Evolutionary conservation across 305 asterid genomes (phyloP), one percentile per base, ranked within the genome.

Genomic region (Fraxinus sp.): DNA sequence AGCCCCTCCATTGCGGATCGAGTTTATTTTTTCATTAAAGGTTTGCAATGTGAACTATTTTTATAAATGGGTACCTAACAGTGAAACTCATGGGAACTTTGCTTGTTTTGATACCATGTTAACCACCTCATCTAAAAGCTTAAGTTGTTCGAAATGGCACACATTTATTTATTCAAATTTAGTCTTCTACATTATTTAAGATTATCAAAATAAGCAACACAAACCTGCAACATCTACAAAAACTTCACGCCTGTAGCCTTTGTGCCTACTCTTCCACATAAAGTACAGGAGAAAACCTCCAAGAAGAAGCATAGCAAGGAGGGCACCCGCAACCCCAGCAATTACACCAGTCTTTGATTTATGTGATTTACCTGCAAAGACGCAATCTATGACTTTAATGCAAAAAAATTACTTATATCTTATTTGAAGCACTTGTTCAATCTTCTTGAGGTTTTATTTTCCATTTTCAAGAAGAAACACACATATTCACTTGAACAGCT

Each of bases 181-280:
- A 66, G 74, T 24, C 74, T 66, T 26, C 35, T 22, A 9, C 16
- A 10, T 11, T 66, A 66, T 66, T 26, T 5, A 26, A 11, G 1
- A 64, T 26, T 32, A 32, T 30, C 37, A 43, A 3, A 7, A 68
- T 1, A 78, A 66, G 79, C 13, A 41, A 78, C 83, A 89, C 90
- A 77, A 82, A 96, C 99, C 99, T 93, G 94, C 89, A 89, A 96
- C 99, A 79, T 94, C 99, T 8, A 93, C 95, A 72, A 87, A 96
- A 82, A 92, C 89, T 87, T 96, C 99, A 35, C 88, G 91, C 79
- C 71, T 87, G 85, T 84, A 88, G 85, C 93, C 90, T 85, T 84
- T 90, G 84, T 86, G 91, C 81, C 86, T 86, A 33, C 91, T 83
- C 88, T 85, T 90, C 92, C 92, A 87, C 82, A 90, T 36, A 84